These are phyloP conservation scores for Iris pallida DNA, from an alignment of 116 monocot species.

Conservation along the genomic window DNA sequence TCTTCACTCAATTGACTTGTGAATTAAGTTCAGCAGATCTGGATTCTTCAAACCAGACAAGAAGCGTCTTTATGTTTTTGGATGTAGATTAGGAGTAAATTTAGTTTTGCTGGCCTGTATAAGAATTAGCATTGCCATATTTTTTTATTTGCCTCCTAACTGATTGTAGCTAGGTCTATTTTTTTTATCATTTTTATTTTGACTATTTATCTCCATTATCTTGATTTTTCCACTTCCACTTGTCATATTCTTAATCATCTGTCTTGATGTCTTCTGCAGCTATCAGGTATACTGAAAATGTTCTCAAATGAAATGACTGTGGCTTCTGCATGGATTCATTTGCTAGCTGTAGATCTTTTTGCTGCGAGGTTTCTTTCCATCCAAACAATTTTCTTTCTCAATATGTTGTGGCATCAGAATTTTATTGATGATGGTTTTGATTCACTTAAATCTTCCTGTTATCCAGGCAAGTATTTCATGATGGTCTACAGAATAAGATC, in stretches of 20 bases:
- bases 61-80: too few species aligned
- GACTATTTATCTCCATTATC: too few species aligned
- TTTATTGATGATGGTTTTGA: background rate
- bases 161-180: too few species aligned
- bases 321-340: slow-evolving; percentile 93
- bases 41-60: too few species aligned
- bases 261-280: slow-evolving; percentile 31
- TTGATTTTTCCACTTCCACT: background rate
- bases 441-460: background rate
- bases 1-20: too few species aligned
- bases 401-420: background rate
- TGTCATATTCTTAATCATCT: background rate
- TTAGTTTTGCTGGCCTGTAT: too few species aligned
- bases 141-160: too few species aligned
- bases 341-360: slow-evolving; percentile 86
- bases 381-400: background rate
- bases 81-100: too few species aligned
- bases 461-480: slow-evolving; percentile 78
- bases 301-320: slow-evolving; percentile 75
- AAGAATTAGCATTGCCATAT: too few species aligned
- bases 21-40: too few species aligned
- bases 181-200: too few species aligned
- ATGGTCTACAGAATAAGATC: slow-evolving; percentile 69
- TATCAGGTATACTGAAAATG: slow-evolving; percentile 73
- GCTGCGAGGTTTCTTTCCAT: slow-evolving; percentile 61